A percentile compares a stretch with the other conserved stretches of the same genome.
These are phyloP conservation scores for Talaromyces thailandensis DNA, from an alignment of 495 filamentous ascomycete genomes.

Conservation along the genomic window DNA sequence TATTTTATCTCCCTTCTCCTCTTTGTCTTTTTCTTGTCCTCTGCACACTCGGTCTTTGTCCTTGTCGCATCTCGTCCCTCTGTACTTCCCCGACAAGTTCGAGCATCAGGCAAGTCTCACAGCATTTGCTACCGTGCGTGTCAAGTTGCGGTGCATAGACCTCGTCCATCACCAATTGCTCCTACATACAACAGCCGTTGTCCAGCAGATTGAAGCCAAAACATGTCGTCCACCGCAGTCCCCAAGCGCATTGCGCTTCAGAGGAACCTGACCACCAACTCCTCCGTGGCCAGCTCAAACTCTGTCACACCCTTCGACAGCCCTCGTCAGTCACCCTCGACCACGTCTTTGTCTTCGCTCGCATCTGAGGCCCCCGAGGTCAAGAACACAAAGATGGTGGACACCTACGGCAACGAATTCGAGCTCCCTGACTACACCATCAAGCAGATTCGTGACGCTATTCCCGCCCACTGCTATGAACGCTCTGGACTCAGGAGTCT, in stretches of 20 bases:
- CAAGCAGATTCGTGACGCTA: conserved; percentile 59
- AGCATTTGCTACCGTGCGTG: background rate
- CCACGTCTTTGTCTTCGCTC: conserved; percentile 86
- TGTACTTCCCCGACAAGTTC: background rate
- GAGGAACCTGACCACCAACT: conserved; percentile 41
- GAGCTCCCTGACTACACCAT: conserved; percentile 63
- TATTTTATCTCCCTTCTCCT: conserved; percentile 5
- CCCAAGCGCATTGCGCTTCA: conserved; percentile 45
- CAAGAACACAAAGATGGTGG: conserved; percentile 45
- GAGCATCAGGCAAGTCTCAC: background rate
- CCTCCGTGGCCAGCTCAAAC: conserved; percentile 54
- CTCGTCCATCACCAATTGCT: background rate
- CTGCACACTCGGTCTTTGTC: background rate
- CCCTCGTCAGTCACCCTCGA: conserved; percentile 70
- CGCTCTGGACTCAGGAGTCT: conserved; percentile 52
- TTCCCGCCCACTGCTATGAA: conserved; percentile 55
- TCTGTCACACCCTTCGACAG: conserved; percentile 58
- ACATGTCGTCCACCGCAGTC: conserved; percentile 51
- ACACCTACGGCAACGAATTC: conserved; percentile 62
- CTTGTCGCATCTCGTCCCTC: background rate
- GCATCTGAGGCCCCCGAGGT: conserved; percentile 43
- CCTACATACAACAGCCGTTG: background rate
- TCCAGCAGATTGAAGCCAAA: background rate
- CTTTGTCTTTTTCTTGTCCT: background rate
- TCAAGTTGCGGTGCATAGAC: background rate